A percentile compares a stretch with the other conserved stretches of the same genome.
phyloP scores from a whole-genome alignment of 2,329 filamentous ascomycete genomes.

The Colletotrichum sp. region DNA sequence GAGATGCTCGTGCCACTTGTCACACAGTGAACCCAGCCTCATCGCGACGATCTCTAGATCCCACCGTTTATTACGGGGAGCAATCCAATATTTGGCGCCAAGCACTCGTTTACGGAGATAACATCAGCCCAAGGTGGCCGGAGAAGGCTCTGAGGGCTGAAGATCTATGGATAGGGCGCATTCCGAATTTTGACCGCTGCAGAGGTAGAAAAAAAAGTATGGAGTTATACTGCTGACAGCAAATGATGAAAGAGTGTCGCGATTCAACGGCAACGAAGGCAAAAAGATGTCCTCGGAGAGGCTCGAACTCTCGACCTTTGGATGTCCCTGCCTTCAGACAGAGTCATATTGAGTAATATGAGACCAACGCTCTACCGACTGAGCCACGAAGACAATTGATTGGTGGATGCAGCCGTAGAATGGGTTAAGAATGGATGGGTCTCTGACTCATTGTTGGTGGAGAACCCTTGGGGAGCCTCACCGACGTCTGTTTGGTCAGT shows the following conservation, averaged over 20 bases:
- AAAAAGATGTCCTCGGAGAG: constrained; percentile 6
- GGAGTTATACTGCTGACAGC: background rate
- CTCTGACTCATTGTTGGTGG: background rate
- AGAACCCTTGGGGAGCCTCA: background rate
- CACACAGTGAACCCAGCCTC: background rate
- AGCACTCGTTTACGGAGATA: background rate
- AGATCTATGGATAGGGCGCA: background rate
- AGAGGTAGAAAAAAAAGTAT: background rate
- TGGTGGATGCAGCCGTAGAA: rapidly evolving
- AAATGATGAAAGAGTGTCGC: background rate
- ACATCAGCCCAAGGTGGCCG: background rate
- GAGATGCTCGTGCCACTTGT: background rate
- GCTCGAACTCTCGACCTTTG: constrained; percentile 22
- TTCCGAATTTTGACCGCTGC: background rate
- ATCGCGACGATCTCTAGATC: background rate
- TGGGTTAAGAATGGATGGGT: background rate
- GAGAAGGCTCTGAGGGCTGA: background rate
- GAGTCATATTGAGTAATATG: constrained; percentile 13
- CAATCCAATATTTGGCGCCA: background rate
- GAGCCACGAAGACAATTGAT: constrained; percentile 11
- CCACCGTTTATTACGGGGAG: background rate
- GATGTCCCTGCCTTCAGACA: background rate
- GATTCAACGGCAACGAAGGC: background rate
- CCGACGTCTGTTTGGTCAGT: background rate
- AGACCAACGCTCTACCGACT: constrained; percentile 21